Base-by-base conservation (phyloP, 805 yeast species). In the Nakazawaea ambrosiae region DNA sequence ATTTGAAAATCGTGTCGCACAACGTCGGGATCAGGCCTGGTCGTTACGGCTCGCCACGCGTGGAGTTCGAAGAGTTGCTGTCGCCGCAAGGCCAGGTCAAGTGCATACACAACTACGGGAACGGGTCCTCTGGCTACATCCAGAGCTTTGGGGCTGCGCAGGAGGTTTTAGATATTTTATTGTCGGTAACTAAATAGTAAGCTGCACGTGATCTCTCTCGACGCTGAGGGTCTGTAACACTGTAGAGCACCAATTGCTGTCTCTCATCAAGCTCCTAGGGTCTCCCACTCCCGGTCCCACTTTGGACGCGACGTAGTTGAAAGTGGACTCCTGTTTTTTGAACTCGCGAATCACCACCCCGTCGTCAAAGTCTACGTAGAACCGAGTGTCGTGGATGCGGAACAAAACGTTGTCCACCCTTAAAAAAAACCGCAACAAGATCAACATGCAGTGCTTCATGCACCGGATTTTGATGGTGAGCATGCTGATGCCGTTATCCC, bases 401-500 rank as follows among this genome's bases (percentile, higher is more conserved):
- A 90, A 75, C 17, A 88, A 61, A 4, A 92, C 98, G 47, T 85
- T 81, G 60, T 92, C 99, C 5, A 92, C 94, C 33, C 97, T 68
- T 42, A 92, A 58, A 54, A 86, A 90, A 48, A 90, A 74, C 32
- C 97, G 68, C 34, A 80, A 75, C 32, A 92, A 63, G 24, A 90
- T 49, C 27, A 92, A 61, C 46, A 92, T 54, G 43, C 96, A 74
- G 36, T 79, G 73, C 5, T 78, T 78, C 97, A 92, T 92, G 4
- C 88, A 96, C 44, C 99, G 64, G 16, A 92, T 73, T 57, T 89
- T 89, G 25, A 80, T 78, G 36, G 78, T 76, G 38, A 85, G 60
- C 38, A 85, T 72, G 0, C 94, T 75, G 14, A 87, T 82, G 6
- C 99, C 99, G 56, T 90, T 92, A 56, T 92, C 99, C 4, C 95